Evolutionary conservation across 1,139 yeast genomes (phyloP).

Genomic region (Saccharomycopsis hybrid): DNA sequence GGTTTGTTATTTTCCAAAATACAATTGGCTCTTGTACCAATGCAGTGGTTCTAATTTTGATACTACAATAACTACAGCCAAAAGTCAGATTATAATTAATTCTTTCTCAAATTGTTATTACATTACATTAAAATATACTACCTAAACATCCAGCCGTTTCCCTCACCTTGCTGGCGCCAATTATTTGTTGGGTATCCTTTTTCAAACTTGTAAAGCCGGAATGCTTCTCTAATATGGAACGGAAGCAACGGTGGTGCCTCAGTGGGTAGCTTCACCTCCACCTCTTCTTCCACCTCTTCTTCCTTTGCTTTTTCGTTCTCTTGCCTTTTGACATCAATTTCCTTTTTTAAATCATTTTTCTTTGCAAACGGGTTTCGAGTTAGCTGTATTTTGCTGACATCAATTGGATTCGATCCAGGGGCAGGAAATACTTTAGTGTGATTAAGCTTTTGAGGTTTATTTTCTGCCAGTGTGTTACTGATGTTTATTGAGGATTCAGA

Average conservation of each 20-base stretch:
- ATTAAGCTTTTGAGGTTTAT: not conserved
- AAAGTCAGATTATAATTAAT: not conserved
- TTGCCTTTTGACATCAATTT: not conserved
- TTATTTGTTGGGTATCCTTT: conserved; percentile 15
- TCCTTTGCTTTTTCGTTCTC: not conserved
- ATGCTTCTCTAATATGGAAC: conserved; percentile 20
- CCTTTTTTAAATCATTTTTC: not conserved
- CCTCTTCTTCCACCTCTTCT: not conserved
- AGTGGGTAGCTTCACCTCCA: not conserved
- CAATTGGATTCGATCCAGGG: not conserved
- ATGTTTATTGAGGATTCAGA: not conserved
- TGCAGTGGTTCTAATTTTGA: no score
- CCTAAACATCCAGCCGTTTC: conserved; percentile 19
- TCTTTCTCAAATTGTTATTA: not conserved
- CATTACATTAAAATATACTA: not conserved
- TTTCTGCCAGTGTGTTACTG: not conserved
- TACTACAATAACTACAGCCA: not conserved
- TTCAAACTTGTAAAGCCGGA: conserved; percentile 16
- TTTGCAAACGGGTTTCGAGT: not conserved
- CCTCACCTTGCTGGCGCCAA: conserved; percentile 20
- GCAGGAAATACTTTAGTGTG: not conserved
- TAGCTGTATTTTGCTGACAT: conserved; percentile 7
- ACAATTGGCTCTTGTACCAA: no score
- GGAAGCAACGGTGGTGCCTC: conserved; percentile 15
- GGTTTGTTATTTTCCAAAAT: no score